These are phyloP conservation scores for Podaxis sp. DNA, from an alignment of 768 basidiomycete species.

Conservation along the genomic window DNA sequence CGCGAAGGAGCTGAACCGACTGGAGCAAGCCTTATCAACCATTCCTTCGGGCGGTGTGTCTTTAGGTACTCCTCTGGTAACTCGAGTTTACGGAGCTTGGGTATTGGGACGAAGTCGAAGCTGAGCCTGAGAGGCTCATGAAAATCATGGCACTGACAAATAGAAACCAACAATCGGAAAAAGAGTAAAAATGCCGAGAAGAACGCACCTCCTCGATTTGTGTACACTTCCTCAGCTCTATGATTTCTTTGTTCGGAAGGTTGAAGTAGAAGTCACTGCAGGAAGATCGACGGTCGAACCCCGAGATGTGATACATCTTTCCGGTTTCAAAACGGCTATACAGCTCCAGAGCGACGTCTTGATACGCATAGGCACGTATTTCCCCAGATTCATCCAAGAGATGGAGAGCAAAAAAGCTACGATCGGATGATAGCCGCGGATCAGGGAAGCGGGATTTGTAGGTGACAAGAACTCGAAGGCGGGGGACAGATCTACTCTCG, in stretches of 20 bases:
- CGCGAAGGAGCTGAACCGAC: not conserved
- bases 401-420: not conserved
- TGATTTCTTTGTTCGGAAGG: slow-evolving; percentile 56
- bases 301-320: slow-evolving; percentile 88
- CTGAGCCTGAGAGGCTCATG: slow-evolving; percentile 75
- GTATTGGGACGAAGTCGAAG: slow-evolving; percentile 77
- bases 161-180: not conserved
- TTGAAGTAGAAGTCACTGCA: slow-evolving; percentile 75
- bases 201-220: slow-evolving; percentile 76
- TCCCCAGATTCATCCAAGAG: slow-evolving; percentile 93
- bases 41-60: not conserved
- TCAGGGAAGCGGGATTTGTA: slow-evolving; percentile 4
- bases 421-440: not conserved
- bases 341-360: slow-evolving; percentile 75
- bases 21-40: not conserved
- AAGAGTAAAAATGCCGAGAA: not conserved
- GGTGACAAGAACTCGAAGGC: slow-evolving; percentile 6
- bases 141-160: slow-evolving; percentile 71
- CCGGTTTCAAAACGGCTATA: slow-evolving; percentile 85
- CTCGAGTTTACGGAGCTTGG: slow-evolving; percentile 41
- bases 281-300: not conserved
- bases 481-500: not conserved
- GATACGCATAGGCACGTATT: slow-evolving; percentile 90
- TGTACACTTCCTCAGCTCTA: slow-evolving; percentile 67
- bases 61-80: not conserved